Percentiles rank a stretch among this genome's conserved stretches.
These are phyloP conservation scores for Scutellaria minor DNA, from an alignment of 257 asterid species.

Conservation along the genomic window DNA sequence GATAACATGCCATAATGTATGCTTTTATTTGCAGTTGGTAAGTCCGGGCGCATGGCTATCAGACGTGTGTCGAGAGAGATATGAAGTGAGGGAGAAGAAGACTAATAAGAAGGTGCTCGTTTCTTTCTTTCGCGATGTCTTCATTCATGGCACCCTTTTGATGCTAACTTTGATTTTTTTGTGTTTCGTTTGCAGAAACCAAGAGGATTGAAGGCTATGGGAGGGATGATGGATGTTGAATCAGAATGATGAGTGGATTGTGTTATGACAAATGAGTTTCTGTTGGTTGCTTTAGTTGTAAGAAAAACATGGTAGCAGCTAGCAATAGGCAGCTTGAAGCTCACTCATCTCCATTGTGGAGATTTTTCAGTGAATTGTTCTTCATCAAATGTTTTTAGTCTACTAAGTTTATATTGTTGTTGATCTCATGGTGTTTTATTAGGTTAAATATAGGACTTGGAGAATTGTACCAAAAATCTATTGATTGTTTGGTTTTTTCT, in stretches of 20 bases:
- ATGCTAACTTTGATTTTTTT: background rate
- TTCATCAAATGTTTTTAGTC: too few relatives aligned
- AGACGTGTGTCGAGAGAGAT: conserved; percentile 66
- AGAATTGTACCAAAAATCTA: too few relatives aligned
- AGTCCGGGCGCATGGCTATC: conserved; percentile 79
- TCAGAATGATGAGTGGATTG: conserved; percentile 49
- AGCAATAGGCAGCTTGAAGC: too few relatives aligned
- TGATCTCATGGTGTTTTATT: too few relatives aligned
- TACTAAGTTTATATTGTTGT: too few relatives aligned
- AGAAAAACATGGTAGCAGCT: too few relatives aligned
- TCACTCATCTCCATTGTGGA: too few relatives aligned
- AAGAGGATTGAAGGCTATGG: conserved; percentile 77
- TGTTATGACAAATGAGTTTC: background rate
- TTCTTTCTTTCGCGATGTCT: background rate
- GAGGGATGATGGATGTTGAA: conserved; percentile 69
- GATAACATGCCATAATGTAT: background rate
- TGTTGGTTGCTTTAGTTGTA: too few relatives aligned
- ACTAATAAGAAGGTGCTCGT: conserved; percentile 55
- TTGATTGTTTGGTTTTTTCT: too few relatives aligned
- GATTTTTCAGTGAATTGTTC: too few relatives aligned
- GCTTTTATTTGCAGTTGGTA: conserved; percentile 34
- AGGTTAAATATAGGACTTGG: too few relatives aligned
- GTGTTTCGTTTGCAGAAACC: conserved; percentile 54
- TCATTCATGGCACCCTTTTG: background rate
- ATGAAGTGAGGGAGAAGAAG: conserved; percentile 82